A percentile compares a stretch with the other conserved stretches of the same genome.
Conservation (phyloP, 345 rosid species). For the Hibiscus syriacus region DNA sequence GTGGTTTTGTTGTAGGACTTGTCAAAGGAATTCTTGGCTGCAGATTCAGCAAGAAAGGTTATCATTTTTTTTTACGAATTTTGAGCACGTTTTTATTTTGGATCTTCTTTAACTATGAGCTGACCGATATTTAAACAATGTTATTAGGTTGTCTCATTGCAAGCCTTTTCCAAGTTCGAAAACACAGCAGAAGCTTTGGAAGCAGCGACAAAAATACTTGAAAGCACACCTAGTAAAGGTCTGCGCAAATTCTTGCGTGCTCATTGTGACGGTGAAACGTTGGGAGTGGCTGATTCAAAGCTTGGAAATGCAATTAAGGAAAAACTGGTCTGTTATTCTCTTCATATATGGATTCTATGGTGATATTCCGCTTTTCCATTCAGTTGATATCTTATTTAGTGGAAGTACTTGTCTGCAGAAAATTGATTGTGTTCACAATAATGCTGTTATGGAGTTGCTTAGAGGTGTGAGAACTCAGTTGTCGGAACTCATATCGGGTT, state of each 20-base stretch:
- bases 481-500: conserved; percentile 73
- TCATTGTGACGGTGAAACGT: conserved; percentile 58
- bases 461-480: conserved; percentile 85
- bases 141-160: conserved; percentile 61
- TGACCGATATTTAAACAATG: background rate
- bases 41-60: conserved; percentile 64
- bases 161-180: conserved; percentile 82
- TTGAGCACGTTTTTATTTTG: background rate
- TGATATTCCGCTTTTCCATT: conserved; percentile 2
- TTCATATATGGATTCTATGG: background rate
- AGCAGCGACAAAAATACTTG: conserved; percentile 62
- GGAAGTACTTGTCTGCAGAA: conserved; percentile 37
- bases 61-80: background rate
- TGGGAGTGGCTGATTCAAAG: conserved; percentile 86
- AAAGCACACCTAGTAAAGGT: conserved; percentile 67
- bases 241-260: conserved; percentile 68
- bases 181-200: conserved; percentile 82
- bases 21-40: conserved; percentile 43
- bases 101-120: background rate
- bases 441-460: conserved; percentile 81
- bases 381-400: background rate
- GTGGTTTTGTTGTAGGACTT: conserved; percentile 42
- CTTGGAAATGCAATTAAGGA: conserved; percentile 93
- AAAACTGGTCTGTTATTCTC: conserved; percentile 47
- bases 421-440: conserved; percentile 88